Percentiles rank a stretch among this genome's conserved stretches.
These are phyloP conservation scores for Pisolithus microcarpus DNA, from an alignment of 768 basidiomycete species.

Conservation along the genomic window DNA sequence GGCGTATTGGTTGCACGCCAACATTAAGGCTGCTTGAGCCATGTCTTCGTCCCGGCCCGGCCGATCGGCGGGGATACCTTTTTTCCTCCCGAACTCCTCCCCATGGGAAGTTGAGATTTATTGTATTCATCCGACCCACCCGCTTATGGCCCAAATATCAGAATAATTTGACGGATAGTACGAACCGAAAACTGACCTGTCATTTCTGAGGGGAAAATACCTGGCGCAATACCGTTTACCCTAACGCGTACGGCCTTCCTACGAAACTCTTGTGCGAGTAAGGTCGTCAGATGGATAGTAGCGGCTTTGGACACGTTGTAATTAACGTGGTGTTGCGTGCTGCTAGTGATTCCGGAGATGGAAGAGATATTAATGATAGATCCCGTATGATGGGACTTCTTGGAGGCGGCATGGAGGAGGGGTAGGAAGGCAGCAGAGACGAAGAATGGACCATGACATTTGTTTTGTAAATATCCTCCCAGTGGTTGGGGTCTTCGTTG, in stretches of 20 bases:
- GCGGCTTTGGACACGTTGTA: conserved; percentile 40
- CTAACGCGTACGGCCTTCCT: conserved; percentile 24
- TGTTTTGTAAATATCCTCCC: conserved; percentile 27
- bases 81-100: conserved; percentile 25
- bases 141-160: background rate
- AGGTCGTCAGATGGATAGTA: conserved; percentile 27
- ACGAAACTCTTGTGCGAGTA: conserved; percentile 31
- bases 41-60: conserved; percentile 31
- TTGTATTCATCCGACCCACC: conserved; percentile 24
- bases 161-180: background rate
- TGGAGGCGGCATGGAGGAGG: conserved; percentile 31
- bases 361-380: conserved; percentile 37
- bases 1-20: conserved; percentile 27
- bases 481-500: conserved; percentile 17
- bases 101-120: conserved; percentile 24
- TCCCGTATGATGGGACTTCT: conserved; percentile 24
- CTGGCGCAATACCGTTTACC: conserved; percentile 31
- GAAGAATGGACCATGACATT: conserved; percentile 34
- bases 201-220: conserved; percentile 33
- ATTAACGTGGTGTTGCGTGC: conserved; percentile 36
- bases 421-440: conserved; percentile 40
- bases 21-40: conserved; percentile 26
- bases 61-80: conserved; percentile 29
- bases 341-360: conserved; percentile 36
- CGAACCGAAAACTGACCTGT: conserved; percentile 6